Base-by-base conservation (phyloP, 2,329 filamentous ascomycete genomes). In the Epichloe gansuensis region DNA sequence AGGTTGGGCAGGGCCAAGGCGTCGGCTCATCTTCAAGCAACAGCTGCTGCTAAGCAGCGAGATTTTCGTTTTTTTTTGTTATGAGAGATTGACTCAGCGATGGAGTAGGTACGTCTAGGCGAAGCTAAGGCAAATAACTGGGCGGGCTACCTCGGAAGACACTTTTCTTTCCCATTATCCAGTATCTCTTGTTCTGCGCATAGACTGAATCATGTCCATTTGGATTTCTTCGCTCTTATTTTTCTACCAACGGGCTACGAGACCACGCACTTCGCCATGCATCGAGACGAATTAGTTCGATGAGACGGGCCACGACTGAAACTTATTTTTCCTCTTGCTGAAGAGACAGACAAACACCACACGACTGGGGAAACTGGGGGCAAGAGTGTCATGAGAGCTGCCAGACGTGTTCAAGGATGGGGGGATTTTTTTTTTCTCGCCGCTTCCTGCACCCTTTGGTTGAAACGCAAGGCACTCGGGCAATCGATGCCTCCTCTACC, bases 1-100 rank as follows among this genome's bases (percentile, higher is more conserved):
- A 95, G 69, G 93, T 98, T 64, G 88, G 89, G 54, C 86, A 89
- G 68, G 93, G 93, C 66, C 89, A 95, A 72, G 90, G 90, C 63
- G 91, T 98, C 61, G 87, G 94, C 70, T 87, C 83, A 64, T 85
- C 85, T 62, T 87, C 87, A 63, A 87, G 81, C 67, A 84, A 86
- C 66, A 84, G 88, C 69, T 96, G 90, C 81, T 96, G 90, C 77
- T 96, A 94, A 76, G 77, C 40, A 63, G 54, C 48, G 34, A 34
- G 8, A 43, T 9, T 39, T 17, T 21, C 36, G 23, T 35, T 25
- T 6, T 25, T 7, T 47, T 11, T 38, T 47, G 13, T 47, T 13
- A 34, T 15, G 31, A 49, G 49, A 36, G 39, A 35, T 17, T 34
- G 43, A 38, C 31, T 41, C 43, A 35, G 51, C 48, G 31, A 50